phyloP scores from a whole-genome alignment of 2,329 filamentous ascomycete genomes.

The Venturia oleaginea region DNA sequence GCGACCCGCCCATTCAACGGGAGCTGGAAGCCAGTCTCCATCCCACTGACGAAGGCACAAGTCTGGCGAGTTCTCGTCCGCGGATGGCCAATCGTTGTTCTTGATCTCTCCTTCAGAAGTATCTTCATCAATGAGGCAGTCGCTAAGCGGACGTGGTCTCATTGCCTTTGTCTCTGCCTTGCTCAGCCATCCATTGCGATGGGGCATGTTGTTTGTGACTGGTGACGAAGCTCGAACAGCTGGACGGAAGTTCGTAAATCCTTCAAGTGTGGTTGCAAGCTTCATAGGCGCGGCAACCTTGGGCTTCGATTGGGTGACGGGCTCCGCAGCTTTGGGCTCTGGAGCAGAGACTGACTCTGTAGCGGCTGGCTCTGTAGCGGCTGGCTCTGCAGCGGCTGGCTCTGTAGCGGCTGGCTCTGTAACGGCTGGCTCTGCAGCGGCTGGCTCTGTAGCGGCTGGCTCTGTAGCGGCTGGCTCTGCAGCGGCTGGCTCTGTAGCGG shows the following conservation, averaged over 20 bases:
- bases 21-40: constrained; percentile 37
- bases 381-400: not conserved
- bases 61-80: not conserved
- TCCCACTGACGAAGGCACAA: constrained; percentile 33
- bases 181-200: constrained; percentile 3
- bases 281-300: not conserved
- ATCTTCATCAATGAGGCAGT: not conserved
- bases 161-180: constrained; percentile 9
- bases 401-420: not conserved
- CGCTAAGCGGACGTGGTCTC: not conserved
- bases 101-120: not conserved
- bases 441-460: not conserved
- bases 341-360: not conserved
- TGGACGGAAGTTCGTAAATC: not conserved
- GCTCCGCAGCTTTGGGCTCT: not conserved
- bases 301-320: not conserved
- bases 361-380: not conserved
- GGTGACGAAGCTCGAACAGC: not conserved
- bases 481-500: not conserved
- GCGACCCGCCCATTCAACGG: constrained; percentile 38
- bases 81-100: not conserved
- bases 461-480: not conserved
- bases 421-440: not conserved
- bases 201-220: not conserved
- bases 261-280: not conserved